These are phyloP conservation scores for Quercus ilex DNA, from an alignment of 306 rosid species.

Conservation along the genomic window DNA sequence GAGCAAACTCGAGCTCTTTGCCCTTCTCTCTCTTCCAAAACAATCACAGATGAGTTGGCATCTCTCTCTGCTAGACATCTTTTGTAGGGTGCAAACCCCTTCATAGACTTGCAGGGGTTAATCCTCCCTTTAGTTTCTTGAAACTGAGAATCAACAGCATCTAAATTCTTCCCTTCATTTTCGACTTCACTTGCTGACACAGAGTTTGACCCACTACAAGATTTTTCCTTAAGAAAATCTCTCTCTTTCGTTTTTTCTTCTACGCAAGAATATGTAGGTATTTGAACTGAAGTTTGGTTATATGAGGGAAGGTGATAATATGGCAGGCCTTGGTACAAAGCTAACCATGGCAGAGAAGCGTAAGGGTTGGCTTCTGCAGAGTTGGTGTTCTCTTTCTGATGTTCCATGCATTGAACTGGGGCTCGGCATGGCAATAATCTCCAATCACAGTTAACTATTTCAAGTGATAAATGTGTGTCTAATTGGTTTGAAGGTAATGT, in stretches of 20 bases:
- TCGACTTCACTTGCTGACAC: conserved; percentile 37
- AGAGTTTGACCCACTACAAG: conserved; percentile 49
- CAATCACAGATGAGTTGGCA: conserved; percentile 37
- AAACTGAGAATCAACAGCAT: conserved; percentile 37
- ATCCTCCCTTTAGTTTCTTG: conserved; percentile 25
- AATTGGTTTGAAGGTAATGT: conserved; percentile 27
- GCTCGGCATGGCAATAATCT: conserved; percentile 24
- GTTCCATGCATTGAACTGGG: conserved; percentile 14
- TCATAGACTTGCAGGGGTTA: conserved; percentile 35
- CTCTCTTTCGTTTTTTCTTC: conserved; percentile 32
- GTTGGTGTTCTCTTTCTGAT: conserved; percentile 25
- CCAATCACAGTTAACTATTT: conserved; percentile 27
- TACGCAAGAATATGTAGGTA: conserved; percentile 19
- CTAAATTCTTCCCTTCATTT: conserved; percentile 38
- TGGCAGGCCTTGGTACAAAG: conserved; percentile 42
- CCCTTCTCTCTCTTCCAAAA: conserved; percentile 54
- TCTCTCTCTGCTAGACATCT: conserved; percentile 74
- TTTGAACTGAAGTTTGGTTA: conserved; percentile 26
- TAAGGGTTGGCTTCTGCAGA: conserved; percentile 12
- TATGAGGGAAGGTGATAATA: conserved; percentile 18
- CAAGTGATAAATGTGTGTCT: conserved; percentile 43
- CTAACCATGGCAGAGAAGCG: conserved; percentile 41
- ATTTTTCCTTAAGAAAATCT: conserved; percentile 41
- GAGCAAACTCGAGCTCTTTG: conserved; percentile 80
- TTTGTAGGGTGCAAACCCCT: conserved; percentile 84